phyloP scores from a whole-genome alignment of 306 rosid genomes.

The Acacia crassicarpa region DNA sequence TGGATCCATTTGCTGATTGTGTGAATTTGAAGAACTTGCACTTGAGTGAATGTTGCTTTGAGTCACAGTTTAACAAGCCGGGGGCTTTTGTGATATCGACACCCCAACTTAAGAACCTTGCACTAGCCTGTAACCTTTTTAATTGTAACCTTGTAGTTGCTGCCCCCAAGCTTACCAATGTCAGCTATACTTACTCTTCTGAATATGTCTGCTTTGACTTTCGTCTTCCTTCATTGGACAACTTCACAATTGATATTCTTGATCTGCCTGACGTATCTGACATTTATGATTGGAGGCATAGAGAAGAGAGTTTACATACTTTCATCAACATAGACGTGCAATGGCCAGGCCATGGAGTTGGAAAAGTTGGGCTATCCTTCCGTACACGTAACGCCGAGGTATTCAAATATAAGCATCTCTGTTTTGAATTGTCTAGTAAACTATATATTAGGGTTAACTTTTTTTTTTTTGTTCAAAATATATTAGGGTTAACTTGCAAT shows the following conservation, averaged over 20 bases:
- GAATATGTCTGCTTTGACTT: conserved; percentile 37
- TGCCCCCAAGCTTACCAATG: conserved; percentile 42
- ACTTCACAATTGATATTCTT: conserved; percentile 34
- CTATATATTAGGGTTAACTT: too few relatives aligned
- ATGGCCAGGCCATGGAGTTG: conserved; percentile 17
- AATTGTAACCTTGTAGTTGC: conserved; percentile 40
- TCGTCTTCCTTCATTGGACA: conserved; percentile 35
- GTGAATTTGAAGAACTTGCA: conserved; percentile 43
- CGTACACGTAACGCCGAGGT: not conserved
- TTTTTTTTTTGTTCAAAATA: too few relatives aligned
- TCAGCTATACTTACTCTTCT: conserved; percentile 42
- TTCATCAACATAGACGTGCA: conserved; percentile 29
- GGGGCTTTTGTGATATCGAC: conserved; percentile 48
- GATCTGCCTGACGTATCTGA: conserved; percentile 28
- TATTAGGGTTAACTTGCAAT: too few relatives aligned
- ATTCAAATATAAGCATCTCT: conserved; percentile 1
- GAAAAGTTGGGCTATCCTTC: conserved; percentile 23
- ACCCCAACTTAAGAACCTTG: conserved; percentile 40
- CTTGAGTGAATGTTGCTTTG: conserved; percentile 36
- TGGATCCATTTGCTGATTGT: conserved; percentile 40
- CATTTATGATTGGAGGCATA: conserved; percentile 20
- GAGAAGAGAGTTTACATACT: conserved; percentile 31
- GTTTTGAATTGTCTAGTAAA: not conserved
- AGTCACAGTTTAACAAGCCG: conserved; percentile 37
- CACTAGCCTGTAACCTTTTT: conserved; percentile 37